phyloP scores from a whole-genome alignment of 345 rosid genomes.

The Salix brachista region DNA sequence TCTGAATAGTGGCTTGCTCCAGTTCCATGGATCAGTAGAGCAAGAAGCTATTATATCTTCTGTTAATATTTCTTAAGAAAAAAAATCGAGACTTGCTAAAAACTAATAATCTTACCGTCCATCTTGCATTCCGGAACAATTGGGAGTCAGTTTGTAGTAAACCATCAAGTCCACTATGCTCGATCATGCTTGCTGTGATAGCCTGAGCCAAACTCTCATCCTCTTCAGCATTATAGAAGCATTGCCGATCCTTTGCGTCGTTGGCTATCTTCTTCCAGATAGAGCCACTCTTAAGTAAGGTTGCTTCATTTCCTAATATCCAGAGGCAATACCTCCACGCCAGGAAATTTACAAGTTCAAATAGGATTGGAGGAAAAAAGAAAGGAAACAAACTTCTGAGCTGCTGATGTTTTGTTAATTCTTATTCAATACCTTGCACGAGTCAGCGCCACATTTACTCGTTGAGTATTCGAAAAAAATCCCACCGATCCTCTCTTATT shows the following conservation, averaged over 20 bases:
- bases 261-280: constrained; percentile 33
- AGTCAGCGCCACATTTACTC: constrained; percentile 14
- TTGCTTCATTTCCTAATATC: constrained; percentile 45
- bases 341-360: not conserved
- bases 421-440: constrained; percentile 33
- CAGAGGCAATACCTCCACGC: constrained; percentile 36
- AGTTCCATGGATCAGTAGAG: too few relatives aligned
- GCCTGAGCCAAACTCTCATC: constrained; percentile 25
- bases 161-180: not conserved
- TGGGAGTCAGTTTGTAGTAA: not conserved
- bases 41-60: too few relatives aligned
- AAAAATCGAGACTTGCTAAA: not conserved
- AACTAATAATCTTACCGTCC: not conserved
- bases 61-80: too few relatives aligned
- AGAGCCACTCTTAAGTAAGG: constrained; percentile 26
- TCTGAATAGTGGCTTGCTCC: too few relatives aligned
- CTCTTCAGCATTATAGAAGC: constrained; percentile 37
- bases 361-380: not conserved
- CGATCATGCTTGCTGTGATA: not conserved
- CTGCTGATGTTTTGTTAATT: not conserved
- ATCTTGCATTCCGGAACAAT: not conserved
- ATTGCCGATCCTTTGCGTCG: constrained; percentile 32
- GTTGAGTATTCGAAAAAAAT: constrained; percentile 20
- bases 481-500: constrained; percentile 37
- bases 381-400: not conserved